Evolutionary conservation across 257 asterid species (phyloP), one percentile per base, ranked within the genome.

Genomic region (Ligustrum vulgare): DNA sequence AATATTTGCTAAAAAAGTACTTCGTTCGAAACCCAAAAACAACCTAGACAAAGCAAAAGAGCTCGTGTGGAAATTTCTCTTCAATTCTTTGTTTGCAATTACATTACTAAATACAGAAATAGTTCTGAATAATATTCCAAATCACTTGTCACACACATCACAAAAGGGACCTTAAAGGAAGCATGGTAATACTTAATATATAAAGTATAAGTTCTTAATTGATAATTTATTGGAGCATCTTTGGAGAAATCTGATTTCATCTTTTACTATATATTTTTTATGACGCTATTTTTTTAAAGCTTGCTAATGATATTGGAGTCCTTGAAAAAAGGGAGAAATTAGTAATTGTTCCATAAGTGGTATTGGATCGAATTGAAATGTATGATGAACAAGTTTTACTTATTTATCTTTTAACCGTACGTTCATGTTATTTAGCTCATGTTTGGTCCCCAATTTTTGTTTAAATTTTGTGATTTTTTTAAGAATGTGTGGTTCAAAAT

Each of bases 201-300:
- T n/a, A 77, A 79, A 84, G 84, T 74, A 71, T 28, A 75, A 74
- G n/a, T 70, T 72, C 72, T 65, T 79, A 72, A 65, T 70, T 70
- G 58, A 72, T 70, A 70, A 37, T 37, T 73, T 72, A 72, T 60
- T 72, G 39, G 25, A 63, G 75, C 81, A 75, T 78, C 8, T 80
- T 78, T 39, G 33, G 22, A 75, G 25, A 84, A 72, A 84, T 73
- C 75, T 75, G 68, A 72, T 35, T 78, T 63, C 71, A 37, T 72
- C 64, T 77, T 80, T 78, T 9, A 39, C 9, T 36, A 8, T 39
- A 39, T 39, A 8, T 9, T 8, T 8, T 39, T 39, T 39, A 39
- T 8, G 13, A 9, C 2, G 45, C 45, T 0, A 8, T 39, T 39
- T 39, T 37, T 37, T 39, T 39, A 1, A 36, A 36, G 2, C 2